phyloP scores from a whole-genome alignment of 208 protist genomes.

The Trypanosoma boissoni region DNA sequence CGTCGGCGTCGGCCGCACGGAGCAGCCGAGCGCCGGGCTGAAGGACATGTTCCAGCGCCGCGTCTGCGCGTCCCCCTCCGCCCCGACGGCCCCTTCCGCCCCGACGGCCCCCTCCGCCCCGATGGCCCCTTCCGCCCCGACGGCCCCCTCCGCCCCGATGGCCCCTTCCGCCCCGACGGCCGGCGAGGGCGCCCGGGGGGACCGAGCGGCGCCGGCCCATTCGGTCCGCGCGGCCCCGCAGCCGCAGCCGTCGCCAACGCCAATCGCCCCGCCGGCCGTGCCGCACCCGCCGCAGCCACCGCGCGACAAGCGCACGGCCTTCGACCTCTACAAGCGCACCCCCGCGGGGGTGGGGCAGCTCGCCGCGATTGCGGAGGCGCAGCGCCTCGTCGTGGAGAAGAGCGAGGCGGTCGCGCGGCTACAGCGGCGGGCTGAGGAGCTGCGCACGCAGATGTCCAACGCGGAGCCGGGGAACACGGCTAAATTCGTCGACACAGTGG shows the following conservation, averaged over 20 bases:
- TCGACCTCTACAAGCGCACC: slow-evolving; percentile 68
- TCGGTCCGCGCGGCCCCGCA: not conserved
- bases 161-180: not conserved
- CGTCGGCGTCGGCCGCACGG: slow-evolving; percentile 34
- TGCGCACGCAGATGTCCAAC: not conserved
- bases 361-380: slow-evolving; percentile 24
- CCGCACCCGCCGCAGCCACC: not conserved
- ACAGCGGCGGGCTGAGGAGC: slow-evolving; percentile 29
- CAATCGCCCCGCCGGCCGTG: slow-evolving; percentile 1
- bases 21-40: slow-evolving; percentile 13
- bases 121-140: not conserved
- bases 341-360: slow-evolving; percentile 21
- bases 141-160: not conserved
- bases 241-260: slow-evolving; percentile 1
- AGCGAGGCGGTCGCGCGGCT: slow-evolving; percentile 19
- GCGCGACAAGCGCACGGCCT: slow-evolving; percentile 38
- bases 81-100: not conserved
- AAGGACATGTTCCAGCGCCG: slow-evolving; percentile 21
- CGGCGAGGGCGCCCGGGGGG: not conserved
- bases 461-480: too few species aligned
- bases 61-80: not conserved
- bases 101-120: not conserved
- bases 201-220: not conserved
- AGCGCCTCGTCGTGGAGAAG: slow-evolving; percentile 27
- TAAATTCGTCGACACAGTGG: too few species aligned